A percentile compares a stretch with the other conserved stretches of the same genome.
Conservation (phyloP, 805 yeast species). For the Lipomyces spencermartinsiae region DNA sequence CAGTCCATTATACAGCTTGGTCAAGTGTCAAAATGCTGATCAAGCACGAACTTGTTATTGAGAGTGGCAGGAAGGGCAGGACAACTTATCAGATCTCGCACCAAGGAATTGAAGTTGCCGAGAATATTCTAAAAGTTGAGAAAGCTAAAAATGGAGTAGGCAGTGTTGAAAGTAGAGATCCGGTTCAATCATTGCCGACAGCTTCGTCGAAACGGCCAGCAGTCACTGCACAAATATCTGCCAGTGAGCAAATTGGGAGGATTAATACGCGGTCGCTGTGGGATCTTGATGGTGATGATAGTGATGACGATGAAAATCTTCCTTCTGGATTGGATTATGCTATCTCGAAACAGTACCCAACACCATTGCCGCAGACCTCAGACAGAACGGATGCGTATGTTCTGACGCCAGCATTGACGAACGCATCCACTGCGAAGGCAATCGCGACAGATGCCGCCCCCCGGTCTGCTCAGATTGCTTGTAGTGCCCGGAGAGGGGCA, state of each 20-base stretch:
- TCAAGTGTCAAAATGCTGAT: conserved; percentile 66
- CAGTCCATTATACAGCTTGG: conserved; percentile 78
- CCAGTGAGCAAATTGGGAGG: neutral
- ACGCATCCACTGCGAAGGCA: neutral
- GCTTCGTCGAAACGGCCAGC: neutral
- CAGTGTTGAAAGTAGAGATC: too few species aligned
- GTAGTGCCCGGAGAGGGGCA: neutral
- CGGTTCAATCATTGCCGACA: neutral
- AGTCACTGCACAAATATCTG: neutral
- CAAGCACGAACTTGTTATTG: conserved; percentile 32
- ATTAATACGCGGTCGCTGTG: neutral
- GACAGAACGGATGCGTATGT: neutral
- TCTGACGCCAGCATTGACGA: neutral
- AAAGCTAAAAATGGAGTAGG: neutral
- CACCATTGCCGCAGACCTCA: neutral
- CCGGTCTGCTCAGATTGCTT: neutral
- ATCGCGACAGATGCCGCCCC: neutral
- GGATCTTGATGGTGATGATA: neutral
- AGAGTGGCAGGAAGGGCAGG: conserved; percentile 49
- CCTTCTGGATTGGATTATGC: neutral
- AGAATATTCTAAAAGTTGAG: conserved; percentile 50
- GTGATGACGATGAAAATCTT: conserved; percentile 1
- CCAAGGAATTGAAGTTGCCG: conserved; percentile 65
- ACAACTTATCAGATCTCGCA: conserved; percentile 65
- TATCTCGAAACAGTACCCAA: neutral